Evolutionary conservation across 257 asterid genomes (phyloP), one percentile per base, ranked within the genome.

Genomic region (Solanum virginianum): DNA sequence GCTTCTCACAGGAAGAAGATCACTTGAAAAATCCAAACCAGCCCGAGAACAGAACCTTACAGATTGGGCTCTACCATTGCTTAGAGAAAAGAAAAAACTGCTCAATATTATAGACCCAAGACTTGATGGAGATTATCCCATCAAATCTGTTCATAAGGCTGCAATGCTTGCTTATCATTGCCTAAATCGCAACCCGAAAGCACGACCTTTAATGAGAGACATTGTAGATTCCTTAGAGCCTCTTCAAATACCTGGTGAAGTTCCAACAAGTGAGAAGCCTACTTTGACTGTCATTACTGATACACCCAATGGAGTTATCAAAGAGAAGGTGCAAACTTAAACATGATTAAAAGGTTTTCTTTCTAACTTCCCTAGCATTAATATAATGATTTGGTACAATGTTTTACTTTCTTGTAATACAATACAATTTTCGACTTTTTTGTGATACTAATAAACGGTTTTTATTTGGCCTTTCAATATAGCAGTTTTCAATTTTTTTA

Each of bases 81-180:
- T 95, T 15, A 88, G 87, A 54, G 99, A 94, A 80, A 95, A 95
- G 92, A 93, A 93, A 88, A 95, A 93, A 86, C 6, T 94, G 88
- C 91, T 88, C n/a, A 85, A 85, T 90, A 90, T 95, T n/a, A 92
- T 95, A 2, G 98, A 95, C 87, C 94, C 98, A 45, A 92, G 98
- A 81, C 85, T 95, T 10, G 96, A 88, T 32, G 98, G 93, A 43
- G 97, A 94, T 41, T 95, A 92, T 86, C 99, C 98, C 4, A 81
- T 89, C 36, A 95, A 95, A 86, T 95, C 95, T 4, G 89, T 88
- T 32, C 94, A 94, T 3, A 95, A 92, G 82, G 99, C 99, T 15
- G 97, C 96, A 56, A 94, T 94, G 99, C 91, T 95, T 29, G 97
- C 96, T 60, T 95, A 93, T 84, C 99, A 94, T 85, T 94, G 98